phyloP scores from a whole-genome alignment of 805 yeast genomes.

The Ogataea pini region DNA sequence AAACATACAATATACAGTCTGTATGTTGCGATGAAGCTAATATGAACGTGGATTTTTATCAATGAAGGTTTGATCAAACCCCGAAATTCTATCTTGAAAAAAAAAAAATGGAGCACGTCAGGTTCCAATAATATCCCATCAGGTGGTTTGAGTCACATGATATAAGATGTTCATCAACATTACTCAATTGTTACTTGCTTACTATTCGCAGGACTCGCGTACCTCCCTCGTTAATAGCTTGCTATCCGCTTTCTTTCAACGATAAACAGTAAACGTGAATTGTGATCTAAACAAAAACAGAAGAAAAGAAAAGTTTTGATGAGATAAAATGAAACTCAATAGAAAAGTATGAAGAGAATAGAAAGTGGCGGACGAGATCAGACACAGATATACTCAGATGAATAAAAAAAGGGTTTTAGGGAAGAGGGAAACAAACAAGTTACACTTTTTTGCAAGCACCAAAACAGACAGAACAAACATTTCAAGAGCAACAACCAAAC shows the following conservation, averaged over 20 bases:
- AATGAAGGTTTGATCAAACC: not conserved
- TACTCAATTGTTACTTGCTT: too few species aligned
- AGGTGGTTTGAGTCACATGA: too few species aligned
- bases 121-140: too few species aligned
- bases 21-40: not conserved
- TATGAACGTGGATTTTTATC: not conserved
- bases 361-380: conserved; percentile 5
- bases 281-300: conserved; percentile 8
- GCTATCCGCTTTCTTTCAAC: too few species aligned
- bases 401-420: not conserved
- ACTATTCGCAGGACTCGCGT: too few species aligned
- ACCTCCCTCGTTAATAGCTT: too few species aligned
- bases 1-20: not conserved
- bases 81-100: not conserved
- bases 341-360: conserved; percentile 4
- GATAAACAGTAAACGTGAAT: conserved; percentile 3
- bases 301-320: conserved; percentile 3
- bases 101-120: not conserved
- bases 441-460: conserved; percentile 7
- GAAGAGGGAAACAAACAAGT: conserved; percentile 5
- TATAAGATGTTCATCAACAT: too few species aligned
- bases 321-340: conserved; percentile 5
- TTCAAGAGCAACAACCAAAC: conserved; percentile 25
- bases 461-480: conserved; percentile 2
- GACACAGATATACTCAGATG: conserved; percentile 3